phyloP scores from a whole-genome alignment of 345 rosid species.

The Laguncularia racemosa region DNA sequence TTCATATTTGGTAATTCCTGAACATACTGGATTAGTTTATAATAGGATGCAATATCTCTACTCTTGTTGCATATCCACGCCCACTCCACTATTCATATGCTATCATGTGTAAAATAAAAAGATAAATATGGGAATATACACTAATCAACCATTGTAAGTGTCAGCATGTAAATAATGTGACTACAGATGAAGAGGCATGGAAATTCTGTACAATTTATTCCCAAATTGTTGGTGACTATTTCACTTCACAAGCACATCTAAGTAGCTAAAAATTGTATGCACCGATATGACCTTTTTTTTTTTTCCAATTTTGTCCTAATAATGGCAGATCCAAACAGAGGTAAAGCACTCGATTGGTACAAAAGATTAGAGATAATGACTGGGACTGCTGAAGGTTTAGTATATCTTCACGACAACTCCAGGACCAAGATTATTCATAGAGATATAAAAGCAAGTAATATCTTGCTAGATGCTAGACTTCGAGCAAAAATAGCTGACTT shows the following conservation, averaged over 20 bases:
- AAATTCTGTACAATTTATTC: too few species aligned
- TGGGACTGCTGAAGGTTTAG: slow-evolving; percentile 90
- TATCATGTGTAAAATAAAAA: too few species aligned
- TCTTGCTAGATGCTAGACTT: slow-evolving; percentile 66
- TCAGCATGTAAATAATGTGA: too few species aligned
- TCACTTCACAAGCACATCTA: not conserved
- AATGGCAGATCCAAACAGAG: slow-evolving; percentile 53
- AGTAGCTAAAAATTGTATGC: not conserved
- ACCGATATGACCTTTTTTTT: not conserved
- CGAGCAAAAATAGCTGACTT: slow-evolving; percentile 93
- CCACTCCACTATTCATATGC: too few species aligned
- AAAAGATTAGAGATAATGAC: slow-evolving; percentile 48
- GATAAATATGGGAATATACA: too few species aligned
- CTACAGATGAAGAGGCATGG: too few species aligned
- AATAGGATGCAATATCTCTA: not conserved
- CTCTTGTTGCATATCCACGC: not conserved
- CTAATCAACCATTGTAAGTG: too few species aligned
- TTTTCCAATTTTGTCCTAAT: not conserved
- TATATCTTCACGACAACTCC: slow-evolving; percentile 72
- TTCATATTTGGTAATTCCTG: slow-evolving; percentile 58
- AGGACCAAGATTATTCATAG: slow-evolving; percentile 70
- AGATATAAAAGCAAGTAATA: slow-evolving; percentile 88
- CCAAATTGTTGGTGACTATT: too few species aligned
- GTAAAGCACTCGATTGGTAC: slow-evolving; percentile 60
- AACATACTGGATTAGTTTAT: not conserved